Evolutionary conservation across 148 eudicot species (phyloP), one percentile per base, ranked within the genome.

Genomic region (Hydrangea macrophylla): DNA sequence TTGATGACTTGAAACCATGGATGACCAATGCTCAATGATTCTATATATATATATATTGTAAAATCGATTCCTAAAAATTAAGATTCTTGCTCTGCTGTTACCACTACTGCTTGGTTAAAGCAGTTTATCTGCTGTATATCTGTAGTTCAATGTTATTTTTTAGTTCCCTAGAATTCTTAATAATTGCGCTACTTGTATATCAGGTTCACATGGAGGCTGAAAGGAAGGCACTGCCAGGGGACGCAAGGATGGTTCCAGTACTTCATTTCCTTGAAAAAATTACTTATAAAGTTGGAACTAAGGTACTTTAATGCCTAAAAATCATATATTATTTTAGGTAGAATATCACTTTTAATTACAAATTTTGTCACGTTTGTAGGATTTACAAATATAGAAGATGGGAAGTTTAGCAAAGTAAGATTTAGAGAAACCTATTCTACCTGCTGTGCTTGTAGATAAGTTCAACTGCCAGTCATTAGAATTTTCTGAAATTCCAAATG

Each of bases 141-240:
- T 54, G 5, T 32, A 32, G 55, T 55, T 20, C 33, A 7, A 20
- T 64, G 64, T 31, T 36, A 13, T 53, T 35, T 3, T 30, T 54
- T 44, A n/a, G 25, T 68, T 31, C 39, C 22, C 25, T 5, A 50
- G 45, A 51, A 18, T 61, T 60, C 25, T 59, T 20, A 25, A n/a
- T 26, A 9, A 22, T 25, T 68, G 11, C 2, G 11, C 44, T 36
- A 58, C 25, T 22, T 26, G 70, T 72, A 55, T 76, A 54, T 73
- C 79, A 93, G 98, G 99, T 91, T 72, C 99, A 94, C 78, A 87
- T 94, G 96, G 96, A 91, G 84, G 91, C 84, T 56, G 99, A 94
- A 58, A 82, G 90, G 69, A 94, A 91, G 81, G 79, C 89, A 61
- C 73, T 80, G 70, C 53, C 83, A 31, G 87, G 80, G 61, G 88